A percentile compares a stretch with the other conserved stretches of the same genome.
These are phyloP conservation scores for Fusarium fujikuroi DNA, from an alignment of 2,329 filamentous ascomycete species.

Conservation along the genomic window DNA sequence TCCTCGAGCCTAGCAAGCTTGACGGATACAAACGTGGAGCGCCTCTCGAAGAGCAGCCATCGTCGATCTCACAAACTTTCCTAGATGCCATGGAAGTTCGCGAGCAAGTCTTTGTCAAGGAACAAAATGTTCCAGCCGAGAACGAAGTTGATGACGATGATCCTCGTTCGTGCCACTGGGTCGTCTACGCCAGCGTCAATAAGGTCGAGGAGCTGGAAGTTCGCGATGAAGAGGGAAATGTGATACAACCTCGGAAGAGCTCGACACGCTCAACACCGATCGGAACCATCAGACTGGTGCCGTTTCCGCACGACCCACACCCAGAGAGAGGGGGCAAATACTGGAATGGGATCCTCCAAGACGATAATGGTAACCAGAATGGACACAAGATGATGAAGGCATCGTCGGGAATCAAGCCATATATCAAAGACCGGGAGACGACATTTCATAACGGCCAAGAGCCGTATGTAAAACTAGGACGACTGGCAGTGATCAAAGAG, in stretches of 20 bases:
- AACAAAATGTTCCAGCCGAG: conserved; percentile 68
- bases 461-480: conserved; percentile 84
- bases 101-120: conserved; percentile 68
- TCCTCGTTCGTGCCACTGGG: conserved; percentile 83
- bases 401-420: conserved; percentile 24
- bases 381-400: background rate
- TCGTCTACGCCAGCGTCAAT: conserved; percentile 77
- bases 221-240: conserved; percentile 55
- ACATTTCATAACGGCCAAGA: conserved; percentile 70
- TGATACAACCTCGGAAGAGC: conserved; percentile 56
- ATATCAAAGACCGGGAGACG: conserved; percentile 56
- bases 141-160: conserved; percentile 88
- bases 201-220: conserved; percentile 56
- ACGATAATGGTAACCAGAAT: conserved; percentile 33
- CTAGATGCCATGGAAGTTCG: conserved; percentile 72
- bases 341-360: conserved; percentile 55
- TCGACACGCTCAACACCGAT: conserved; percentile 63
- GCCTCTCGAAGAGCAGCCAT: conserved; percentile 56
- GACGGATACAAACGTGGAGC: conserved; percentile 57
- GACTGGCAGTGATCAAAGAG: conserved; percentile 74
- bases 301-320: conserved; percentile 79
- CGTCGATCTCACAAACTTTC: conserved; percentile 65
- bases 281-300: conserved; percentile 82
- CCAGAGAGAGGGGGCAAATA: conserved; percentile 63
- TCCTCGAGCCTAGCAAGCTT: conserved; percentile 61